Evolutionary conservation across 1,284 basidiomycete species (phyloP), one percentile per base, ranked within the genome.

Genomic region (Sporisorium iseilematis-ciliati): DNA sequence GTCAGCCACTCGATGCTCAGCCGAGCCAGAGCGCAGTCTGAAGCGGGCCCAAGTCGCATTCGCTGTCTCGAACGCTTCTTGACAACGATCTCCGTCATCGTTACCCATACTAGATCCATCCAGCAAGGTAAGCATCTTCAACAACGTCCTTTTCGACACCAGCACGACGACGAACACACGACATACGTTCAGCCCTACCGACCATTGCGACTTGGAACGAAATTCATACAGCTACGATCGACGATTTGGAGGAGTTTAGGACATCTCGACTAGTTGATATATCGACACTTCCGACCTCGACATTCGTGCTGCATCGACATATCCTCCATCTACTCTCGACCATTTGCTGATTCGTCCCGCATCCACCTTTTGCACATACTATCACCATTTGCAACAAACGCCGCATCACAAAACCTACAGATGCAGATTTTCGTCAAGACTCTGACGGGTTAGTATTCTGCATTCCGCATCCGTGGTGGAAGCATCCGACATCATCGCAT

Each of bases 381-480:
- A 35, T 16, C 50, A 21, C 21, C 20, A 40, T 10, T 33, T 43
- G 52, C 33, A 55, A 16, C 45, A 54, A 57, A 16, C 35, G 16
- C 26, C 61, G n/a, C 57, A 40, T 64, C 40, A 23, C 65, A 40
- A 21, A 21, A 54, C 23, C 43, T 6, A 71, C 73, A 75, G 73
- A 82, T 82, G 80, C 80, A 82, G 74, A 80, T 82, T 71, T 82
- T 82, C 78, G 78, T 82, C 73, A 82, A 82, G 77, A 82, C 80
- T 63, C 79, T 82, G 64, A 82, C 80, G 71, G 80, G 80, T 80
- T 77, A 79, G 80, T 78, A 75, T 67, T 43, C 78, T 21, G 7
- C 49, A 45, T 25, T 25, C 43, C 18, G 31, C 31, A 35, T 5
- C 10, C 38, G 12, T 33, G 31, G 12, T 21, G 43, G 43, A 31